These are phyloP conservation scores for Zea luxurians DNA, from an alignment of 176 grass and related monocot genomes.

Conservation along the genomic window DNA sequence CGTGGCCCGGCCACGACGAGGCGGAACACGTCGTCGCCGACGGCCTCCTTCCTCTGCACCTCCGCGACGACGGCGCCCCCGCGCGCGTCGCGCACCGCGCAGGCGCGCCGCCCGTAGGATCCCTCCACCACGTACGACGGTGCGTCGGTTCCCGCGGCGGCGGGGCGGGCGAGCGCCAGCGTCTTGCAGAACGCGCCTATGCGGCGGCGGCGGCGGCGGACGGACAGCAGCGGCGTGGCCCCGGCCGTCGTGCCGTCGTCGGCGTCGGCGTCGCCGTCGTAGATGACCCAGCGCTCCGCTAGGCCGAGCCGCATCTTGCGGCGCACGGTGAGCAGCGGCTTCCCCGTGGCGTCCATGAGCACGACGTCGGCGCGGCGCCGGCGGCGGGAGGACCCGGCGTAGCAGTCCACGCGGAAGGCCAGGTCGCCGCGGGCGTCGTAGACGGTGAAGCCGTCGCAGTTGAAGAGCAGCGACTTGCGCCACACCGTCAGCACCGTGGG, in stretches of 20 bases:
- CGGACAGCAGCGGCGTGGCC: background rate
- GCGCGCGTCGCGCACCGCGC: background rate
- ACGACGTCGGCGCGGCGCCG: background rate
- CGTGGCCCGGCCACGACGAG: constrained; percentile 48
- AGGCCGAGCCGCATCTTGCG: background rate
- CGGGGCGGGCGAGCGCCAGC: background rate
- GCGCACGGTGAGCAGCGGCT: background rate
- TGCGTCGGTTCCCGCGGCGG: no score
- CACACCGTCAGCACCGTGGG: constrained; percentile 56
- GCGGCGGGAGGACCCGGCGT: background rate
- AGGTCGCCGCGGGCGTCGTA: constrained; percentile 45
- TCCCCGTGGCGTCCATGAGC: background rate
- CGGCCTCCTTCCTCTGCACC: background rate
- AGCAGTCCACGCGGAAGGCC: background rate
- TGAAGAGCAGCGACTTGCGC: constrained; percentile 80
- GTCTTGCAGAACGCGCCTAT: background rate
- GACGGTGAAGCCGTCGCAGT: constrained; percentile 61
- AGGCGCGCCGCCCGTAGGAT: background rate
- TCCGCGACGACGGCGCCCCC: background rate
- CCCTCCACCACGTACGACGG: background rate
- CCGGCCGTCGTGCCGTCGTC: no score
- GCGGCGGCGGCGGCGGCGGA: background rate
- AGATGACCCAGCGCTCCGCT: background rate
- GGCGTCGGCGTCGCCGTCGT: background rate
- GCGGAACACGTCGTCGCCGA: constrained; percentile 39